Evolutionary conservation across 805 yeast species (phyloP).

Genomic region (Danielozyma ontarioensis): DNA sequence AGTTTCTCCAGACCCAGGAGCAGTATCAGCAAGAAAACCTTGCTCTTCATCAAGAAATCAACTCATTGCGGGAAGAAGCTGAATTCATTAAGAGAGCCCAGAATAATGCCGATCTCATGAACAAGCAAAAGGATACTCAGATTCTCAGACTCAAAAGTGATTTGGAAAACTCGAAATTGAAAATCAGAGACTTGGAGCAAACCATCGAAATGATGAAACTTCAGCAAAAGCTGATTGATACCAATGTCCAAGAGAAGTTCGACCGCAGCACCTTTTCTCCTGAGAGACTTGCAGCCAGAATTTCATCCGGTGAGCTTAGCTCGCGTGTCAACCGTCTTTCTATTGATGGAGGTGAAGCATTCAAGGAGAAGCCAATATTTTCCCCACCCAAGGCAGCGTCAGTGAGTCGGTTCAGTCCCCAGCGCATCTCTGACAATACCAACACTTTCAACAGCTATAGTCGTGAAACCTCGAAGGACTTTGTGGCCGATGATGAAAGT

Average conservation of each 20-base stretch:
- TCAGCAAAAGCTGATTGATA: conserved; percentile 22
- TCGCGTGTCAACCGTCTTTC: conserved; percentile 37
- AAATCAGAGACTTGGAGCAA: conserved; percentile 49
- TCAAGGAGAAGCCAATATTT: conserved; percentile 2
- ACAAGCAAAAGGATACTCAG: conserved; percentile 69
- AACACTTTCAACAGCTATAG: conserved; percentile 8
- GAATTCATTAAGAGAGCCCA: conserved; percentile 46
- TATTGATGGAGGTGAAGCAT: conserved; percentile 21
- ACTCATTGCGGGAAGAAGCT: conserved; percentile 18
- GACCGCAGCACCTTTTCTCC: conserved; percentile 1
- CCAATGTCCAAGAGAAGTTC: not conserved
- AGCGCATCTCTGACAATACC: conserved; percentile 10
- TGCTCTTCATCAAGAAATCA: conserved; percentile 19
- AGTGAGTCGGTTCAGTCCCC: conserved; percentile 15
- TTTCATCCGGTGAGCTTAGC: conserved; percentile 33
- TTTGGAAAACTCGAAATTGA: conserved; percentile 51
- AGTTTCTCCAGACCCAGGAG: conserved; percentile 17
- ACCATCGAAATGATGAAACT: conserved; percentile 26
- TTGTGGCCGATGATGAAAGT: conserved; percentile 54
- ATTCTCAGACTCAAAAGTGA: conserved; percentile 57
- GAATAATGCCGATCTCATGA: conserved; percentile 43
- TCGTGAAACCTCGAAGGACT: conserved; percentile 20
- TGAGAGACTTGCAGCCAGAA: conserved; percentile 7
- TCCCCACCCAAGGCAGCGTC: conserved; percentile 16
- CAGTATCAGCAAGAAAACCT: conserved; percentile 20